Conservation (phyloP, 768 basidiomycete genomes). For the Rickenella mellea region DNA sequence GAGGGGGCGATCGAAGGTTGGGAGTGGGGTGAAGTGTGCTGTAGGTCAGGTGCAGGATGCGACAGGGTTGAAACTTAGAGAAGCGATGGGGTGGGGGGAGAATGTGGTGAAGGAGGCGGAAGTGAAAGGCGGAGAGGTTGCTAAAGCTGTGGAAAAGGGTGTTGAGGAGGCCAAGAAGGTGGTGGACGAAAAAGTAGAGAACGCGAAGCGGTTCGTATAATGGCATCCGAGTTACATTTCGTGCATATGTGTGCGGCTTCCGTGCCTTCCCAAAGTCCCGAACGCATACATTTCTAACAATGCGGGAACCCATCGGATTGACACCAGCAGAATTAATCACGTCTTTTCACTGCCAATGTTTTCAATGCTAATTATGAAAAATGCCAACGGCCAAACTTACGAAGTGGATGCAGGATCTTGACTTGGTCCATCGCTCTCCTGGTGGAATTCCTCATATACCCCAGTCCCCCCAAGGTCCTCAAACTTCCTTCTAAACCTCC, state of each 20-base stretch:
- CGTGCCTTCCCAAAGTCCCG: no score
- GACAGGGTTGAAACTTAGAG: constrained; percentile 67
- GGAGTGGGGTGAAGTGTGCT: constrained; percentile 32
- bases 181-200: constrained; percentile 2
- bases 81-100: constrained; percentile 40
- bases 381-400: no score
- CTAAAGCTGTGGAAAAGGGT: constrained; percentile 12
- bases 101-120: constrained; percentile 13
- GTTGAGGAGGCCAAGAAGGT: constrained; percentile 17
- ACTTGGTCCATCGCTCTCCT: no score
- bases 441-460: no score
- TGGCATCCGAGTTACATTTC: no score
- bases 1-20: constrained; percentile 34
- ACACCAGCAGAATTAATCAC: no score
- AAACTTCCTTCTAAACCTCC: constrained; percentile 71
- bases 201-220: constrained; percentile 5
- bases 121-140: constrained; percentile 11
- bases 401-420: no score
- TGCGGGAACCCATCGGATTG: no score
- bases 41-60: constrained; percentile 52
- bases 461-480: constrained; percentile 28
- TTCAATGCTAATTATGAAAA: no score
- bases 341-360: no score
- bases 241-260: no score
- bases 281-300: no score